Conservation (phyloP, 2,329 filamentous ascomycete species). For the Aspergillus niger region DNA sequence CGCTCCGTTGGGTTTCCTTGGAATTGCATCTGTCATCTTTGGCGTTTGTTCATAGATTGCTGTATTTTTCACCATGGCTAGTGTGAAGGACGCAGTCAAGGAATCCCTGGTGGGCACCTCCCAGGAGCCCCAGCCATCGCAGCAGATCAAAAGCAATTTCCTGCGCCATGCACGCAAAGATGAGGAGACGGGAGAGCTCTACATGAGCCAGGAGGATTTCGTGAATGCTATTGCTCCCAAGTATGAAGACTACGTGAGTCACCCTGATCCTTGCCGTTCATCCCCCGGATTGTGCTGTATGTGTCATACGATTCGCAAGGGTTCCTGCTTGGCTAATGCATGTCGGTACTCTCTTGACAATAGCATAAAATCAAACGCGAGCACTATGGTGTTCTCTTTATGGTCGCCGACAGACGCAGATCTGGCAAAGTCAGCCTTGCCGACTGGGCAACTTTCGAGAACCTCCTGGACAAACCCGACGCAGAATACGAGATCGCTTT, state of each 20-base stretch:
- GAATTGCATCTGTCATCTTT: conserved; percentile 11
- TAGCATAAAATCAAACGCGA: conserved; percentile 98
- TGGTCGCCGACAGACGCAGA: conserved; percentile 78
- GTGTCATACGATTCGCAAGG: conserved; percentile 18
- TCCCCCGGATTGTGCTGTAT: conserved; percentile 10
- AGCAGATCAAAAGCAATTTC: conserved; percentile 76
- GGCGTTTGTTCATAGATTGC: conserved; percentile 12
- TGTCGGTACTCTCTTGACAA: not conserved
- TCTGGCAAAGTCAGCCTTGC: conserved; percentile 73
- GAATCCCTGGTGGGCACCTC: conserved; percentile 71
- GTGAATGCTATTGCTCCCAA: conserved; percentile 84
- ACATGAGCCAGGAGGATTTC: conserved; percentile 83
- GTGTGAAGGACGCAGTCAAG: conserved; percentile 72
- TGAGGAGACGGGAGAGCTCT: conserved; percentile 71
- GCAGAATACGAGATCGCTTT: conserved; percentile 99
- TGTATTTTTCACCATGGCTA: conserved; percentile 42
- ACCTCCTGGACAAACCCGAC: conserved; percentile 88
- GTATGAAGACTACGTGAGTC: conserved; percentile 85
- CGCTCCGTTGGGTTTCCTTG: conserved; percentile 1
- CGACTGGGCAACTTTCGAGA: conserved; percentile 94
- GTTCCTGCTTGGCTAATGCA: conserved; percentile 20
- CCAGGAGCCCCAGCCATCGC: conserved; percentile 64
- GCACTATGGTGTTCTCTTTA: conserved; percentile 92
- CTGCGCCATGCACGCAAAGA: conserved; percentile 74
- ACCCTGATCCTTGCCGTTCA: conserved; percentile 3